These are phyloP conservation scores for Pseudocercospora musae DNA, from an alignment of 2,329 filamentous ascomycete species.

Conservation along the genomic window DNA sequence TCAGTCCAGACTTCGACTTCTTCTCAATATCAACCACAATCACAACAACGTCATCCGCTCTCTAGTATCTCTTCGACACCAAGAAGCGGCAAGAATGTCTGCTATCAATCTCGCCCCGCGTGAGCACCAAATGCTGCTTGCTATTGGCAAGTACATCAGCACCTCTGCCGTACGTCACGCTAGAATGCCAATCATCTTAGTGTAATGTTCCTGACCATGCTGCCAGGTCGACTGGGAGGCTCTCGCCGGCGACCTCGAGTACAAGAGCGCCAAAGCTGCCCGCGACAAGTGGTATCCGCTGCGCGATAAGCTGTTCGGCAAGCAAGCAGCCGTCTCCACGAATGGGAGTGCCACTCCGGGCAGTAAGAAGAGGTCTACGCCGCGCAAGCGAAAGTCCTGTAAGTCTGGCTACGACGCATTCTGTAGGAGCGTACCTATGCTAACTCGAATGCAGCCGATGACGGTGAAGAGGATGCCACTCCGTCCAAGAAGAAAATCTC, in stretches of 20 bases:
- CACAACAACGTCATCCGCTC: not conserved
- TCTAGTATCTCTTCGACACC: not conserved
- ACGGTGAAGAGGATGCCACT: conserved; percentile 11
- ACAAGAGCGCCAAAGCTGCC: not conserved
- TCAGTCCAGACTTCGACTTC: not conserved
- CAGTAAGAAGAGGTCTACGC: conserved; percentile 8
- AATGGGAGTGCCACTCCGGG: conserved; percentile 1
- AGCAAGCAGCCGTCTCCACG: not conserved
- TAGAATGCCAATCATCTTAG: not conserved
- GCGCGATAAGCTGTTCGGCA: conserved; percentile 5
- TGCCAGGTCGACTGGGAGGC: conserved; percentile 1
- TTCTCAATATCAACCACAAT: not conserved
- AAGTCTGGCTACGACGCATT: not conserved
- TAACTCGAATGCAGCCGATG: not conserved
- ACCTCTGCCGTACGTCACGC: not conserved
- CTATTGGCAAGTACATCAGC: not conserved
- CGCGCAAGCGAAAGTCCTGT: conserved; percentile 16
- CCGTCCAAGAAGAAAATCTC: conserved; percentile 12
- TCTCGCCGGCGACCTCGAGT: not conserved
- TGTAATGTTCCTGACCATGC: not conserved
- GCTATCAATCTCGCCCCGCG: conserved; percentile 19
- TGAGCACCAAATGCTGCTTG: conserved; percentile 21
- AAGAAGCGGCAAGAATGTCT: conserved; percentile 12
- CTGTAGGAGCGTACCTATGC: not conserved
- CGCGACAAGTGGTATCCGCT: conserved; percentile 6